These are phyloP conservation scores for Plasmodium vivax DNA, from an alignment of 169 alveolate species.

Conservation along the genomic window DNA sequence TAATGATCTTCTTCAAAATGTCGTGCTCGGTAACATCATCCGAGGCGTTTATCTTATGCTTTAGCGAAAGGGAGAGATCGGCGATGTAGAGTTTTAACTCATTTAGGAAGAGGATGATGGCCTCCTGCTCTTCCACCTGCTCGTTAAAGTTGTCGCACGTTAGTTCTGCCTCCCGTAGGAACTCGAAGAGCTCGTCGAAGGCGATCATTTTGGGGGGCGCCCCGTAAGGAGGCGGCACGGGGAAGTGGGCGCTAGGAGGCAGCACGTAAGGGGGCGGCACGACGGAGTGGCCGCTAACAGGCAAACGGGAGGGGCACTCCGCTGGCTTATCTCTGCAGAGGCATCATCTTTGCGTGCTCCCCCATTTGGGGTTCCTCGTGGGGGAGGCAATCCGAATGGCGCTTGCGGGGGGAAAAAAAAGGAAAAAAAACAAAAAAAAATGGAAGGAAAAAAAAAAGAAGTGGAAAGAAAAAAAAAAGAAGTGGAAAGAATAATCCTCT, in stretches of 20 bases:
- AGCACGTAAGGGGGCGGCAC: too few species aligned
- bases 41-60: constrained; percentile 6
- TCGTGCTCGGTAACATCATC: constrained; percentile 14
- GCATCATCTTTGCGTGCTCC: neutral
- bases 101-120: constrained; percentile 17
- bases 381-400: neutral
- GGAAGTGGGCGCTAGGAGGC: neutral
- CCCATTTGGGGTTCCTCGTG: neutral
- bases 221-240: neutral
- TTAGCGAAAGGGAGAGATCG: constrained; percentile 30
- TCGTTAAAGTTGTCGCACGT: constrained; percentile 56
- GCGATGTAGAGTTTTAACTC: constrained; percentile 31
- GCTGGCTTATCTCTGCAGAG: neutral
- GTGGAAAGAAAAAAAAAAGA: neutral
- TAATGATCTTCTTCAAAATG: constrained; percentile 51
- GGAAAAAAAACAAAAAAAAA: neutral
- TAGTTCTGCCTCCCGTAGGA: constrained; percentile 43
- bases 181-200: constrained; percentile 60
- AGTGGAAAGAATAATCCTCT: neutral
- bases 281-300: too few species aligned
- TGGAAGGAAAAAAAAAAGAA: neutral
- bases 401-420: neutral
- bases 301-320: neutral
- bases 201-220: neutral
- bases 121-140: constrained; percentile 31